Evolutionary conservation across 768 basidiomycete genomes (phyloP), one percentile per base, ranked within the genome.

Genomic region (Clavulina sp.): DNA sequence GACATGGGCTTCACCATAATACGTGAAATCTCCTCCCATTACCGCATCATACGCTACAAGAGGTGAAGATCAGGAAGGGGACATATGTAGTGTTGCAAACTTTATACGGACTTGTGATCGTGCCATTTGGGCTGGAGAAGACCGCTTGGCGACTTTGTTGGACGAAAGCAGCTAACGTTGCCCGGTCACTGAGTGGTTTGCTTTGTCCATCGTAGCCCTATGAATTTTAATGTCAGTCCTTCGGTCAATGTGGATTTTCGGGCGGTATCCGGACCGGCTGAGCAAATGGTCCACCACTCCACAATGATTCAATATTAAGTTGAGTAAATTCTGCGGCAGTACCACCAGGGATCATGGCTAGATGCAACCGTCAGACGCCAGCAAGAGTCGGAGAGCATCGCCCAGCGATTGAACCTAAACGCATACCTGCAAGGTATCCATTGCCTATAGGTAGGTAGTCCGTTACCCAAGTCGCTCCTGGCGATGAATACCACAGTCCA

Each of bases 271-370:
- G 29, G 59, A 81, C 80, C 6, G 73, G 70, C 58, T 81, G 75
- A 44, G 74, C 69, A 55, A 81, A 81, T 5, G 80, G 78, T 3
- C 82, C 82, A 19, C 82, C 82, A 19, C 76, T 71, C 82, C 83
- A 84, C 5, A 85, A 65, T 13, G 78, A 77, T 59, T 85, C 82
- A 43, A 85, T 78, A 59, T 85, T 84, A 26, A 85, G 65, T 55
- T 80, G 79, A 6, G 71, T 76, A 16, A 66, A 66, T 62, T 84
- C 82, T 36, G 74, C 71, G 2, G 61, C 58, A 1, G 76, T 74
- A 3, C 76, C 78, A 1, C 82, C 81, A 5, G 73, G 73, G 19
- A 77, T 63, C 73, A 77, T 81, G 5, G 80, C 82, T 81, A 50
- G 41, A 48, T 30, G 44, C 38, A 43, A 50, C 21, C 16, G 4